phyloP scores from a whole-genome alignment of 73 alveolate species.

The Paramecium caudatum region DNA sequence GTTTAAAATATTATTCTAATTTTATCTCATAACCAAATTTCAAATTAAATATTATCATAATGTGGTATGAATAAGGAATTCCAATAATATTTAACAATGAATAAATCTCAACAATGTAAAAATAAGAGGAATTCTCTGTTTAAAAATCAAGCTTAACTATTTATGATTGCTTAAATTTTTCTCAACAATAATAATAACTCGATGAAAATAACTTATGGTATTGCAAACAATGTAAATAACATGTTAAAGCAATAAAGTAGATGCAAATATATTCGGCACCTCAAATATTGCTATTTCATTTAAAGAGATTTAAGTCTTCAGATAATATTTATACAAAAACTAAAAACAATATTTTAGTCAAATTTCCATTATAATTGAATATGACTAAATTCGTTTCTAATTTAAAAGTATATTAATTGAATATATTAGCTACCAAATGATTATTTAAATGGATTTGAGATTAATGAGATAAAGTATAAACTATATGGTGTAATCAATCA shows the following conservation, averaged over 20 bases:
- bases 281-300: constrained; percentile 6
- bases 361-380: background rate
- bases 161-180: constrained; percentile 47
- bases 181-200: constrained; percentile 28
- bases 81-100: background rate
- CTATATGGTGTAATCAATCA: constrained; percentile 91
- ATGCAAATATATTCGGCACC: constrained; percentile 52
- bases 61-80: constrained; percentile 45
- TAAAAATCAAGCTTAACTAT: background rate
- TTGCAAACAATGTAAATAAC: constrained; percentile 26
- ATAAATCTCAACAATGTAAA: background rate
- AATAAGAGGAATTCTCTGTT: background rate
- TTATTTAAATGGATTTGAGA: background rate
- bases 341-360: constrained; percentile 21
- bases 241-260: constrained; percentile 53
- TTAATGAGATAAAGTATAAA: constrained; percentile 78
- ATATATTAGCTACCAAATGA: constrained; percentile 23
- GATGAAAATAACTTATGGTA: constrained; percentile 68
- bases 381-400: constrained; percentile 40
- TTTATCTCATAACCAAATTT: constrained; percentile 10
- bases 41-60: constrained; percentile 1
- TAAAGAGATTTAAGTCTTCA: constrained; percentile 54
- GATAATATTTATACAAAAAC: background rate
- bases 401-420: background rate
- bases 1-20: constrained; percentile 7